A percentile compares a stretch with the other conserved stretches of the same genome.
Conservation (phyloP, 2,329 filamentous ascomycete genomes). For the Aspergillus brasiliensis region DNA sequence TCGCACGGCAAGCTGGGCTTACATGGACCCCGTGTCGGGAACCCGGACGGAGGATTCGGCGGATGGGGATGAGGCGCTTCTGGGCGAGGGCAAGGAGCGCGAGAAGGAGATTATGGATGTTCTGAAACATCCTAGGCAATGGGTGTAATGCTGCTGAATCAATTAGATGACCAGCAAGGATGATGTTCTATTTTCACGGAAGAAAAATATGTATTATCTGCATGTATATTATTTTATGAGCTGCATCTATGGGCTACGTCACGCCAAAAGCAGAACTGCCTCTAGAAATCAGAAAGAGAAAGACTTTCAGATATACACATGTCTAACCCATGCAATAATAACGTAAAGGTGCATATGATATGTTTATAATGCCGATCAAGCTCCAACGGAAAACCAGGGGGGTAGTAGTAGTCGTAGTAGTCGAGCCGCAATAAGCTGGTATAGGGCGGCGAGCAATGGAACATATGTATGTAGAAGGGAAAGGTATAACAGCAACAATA, state of each 20-base stretch:
- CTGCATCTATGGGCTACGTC: background rate
- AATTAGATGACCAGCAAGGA: background rate
- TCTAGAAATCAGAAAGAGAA: background rate
- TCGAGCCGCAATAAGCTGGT: background rate
- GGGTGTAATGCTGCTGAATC: conserved; percentile 48
- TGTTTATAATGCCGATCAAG: background rate
- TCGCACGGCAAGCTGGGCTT: conserved; percentile 88
- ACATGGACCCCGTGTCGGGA: conserved; percentile 72
- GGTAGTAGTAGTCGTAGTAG: background rate
- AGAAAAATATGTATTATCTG: conserved; percentile 2
- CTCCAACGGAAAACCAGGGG: background rate
- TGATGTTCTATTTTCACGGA: conserved; percentile 1
- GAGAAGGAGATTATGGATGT: conserved; percentile 82
- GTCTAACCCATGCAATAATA: background rate
- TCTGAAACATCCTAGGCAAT: conserved; percentile 62
- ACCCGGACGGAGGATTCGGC: conserved; percentile 54
- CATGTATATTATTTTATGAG: conserved; percentile 2
- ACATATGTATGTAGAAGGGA: background rate
- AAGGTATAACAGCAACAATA: background rate
- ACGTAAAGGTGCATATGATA: background rate
- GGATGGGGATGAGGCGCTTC: conserved; percentile 37
- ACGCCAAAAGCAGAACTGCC: background rate
- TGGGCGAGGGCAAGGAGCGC: conserved; percentile 37
- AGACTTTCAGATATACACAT: background rate
- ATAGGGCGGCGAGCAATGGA: background rate